Evolutionary conservation across 345 rosid genomes (phyloP).

Genomic region (Eucalyptus lansdowneana): DNA sequence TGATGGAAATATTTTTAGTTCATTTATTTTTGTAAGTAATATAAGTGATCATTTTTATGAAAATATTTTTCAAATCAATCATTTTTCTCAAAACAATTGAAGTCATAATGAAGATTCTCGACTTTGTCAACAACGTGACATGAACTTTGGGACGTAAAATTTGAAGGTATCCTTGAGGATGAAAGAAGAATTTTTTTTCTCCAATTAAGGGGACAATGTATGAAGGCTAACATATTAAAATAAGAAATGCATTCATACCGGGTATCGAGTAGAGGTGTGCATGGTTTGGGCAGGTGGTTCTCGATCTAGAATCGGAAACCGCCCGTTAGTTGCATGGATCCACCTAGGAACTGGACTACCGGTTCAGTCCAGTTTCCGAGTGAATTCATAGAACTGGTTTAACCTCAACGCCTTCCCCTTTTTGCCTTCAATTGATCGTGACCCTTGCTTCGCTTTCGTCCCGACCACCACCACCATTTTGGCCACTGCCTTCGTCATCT

Average conservation of each 20-base stretch:
- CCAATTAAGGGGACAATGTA: no score
- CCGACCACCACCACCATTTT: no score
- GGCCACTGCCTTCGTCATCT: fast-evolving
- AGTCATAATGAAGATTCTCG: not conserved
- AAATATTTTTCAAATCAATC: not conserved
- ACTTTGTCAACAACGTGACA: no score
- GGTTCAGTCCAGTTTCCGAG: fast-evolving
- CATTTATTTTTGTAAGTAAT: not conserved
- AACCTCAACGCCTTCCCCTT: no score
- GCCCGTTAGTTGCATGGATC: no score
- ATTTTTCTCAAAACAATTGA: fast-evolving
- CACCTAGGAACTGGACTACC: fast-evolving
- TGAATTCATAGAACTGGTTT: no score
- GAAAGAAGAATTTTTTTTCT: no score
- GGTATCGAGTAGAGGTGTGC: no score
- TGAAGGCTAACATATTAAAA: no score
- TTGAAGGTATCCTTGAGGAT: fast-evolving
- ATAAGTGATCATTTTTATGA: not conserved
- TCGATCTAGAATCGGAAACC: fast-evolving
- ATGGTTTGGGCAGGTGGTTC: fast-evolving
- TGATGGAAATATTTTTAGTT: not conserved
- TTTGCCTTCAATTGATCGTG: fast-evolving
- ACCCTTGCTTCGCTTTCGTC: fast-evolving
- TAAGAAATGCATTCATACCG: fast-evolving
- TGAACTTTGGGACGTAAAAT: no score